Percentiles rank a stretch among this genome's conserved stretches.
phyloP scores from a whole-genome alignment of 192 early-diverging fungal genomes.

The Chytriomyces hyalinus region DNA sequence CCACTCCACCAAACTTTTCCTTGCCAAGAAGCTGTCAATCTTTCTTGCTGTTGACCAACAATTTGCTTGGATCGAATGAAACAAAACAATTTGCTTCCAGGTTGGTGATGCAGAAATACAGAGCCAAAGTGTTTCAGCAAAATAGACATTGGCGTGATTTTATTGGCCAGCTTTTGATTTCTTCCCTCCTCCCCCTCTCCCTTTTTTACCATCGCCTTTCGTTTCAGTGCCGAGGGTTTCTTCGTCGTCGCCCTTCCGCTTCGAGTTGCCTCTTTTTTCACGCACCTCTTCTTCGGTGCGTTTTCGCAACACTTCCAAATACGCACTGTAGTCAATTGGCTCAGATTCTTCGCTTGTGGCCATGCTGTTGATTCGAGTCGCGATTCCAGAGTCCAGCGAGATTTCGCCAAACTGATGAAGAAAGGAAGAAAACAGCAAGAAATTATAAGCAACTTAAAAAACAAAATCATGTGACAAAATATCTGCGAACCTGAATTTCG shows the following conservation, averaged over 20 bases:
- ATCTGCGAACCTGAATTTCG: not conserved
- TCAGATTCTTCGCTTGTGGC: not conserved
- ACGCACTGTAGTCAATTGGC: constrained; percentile 7
- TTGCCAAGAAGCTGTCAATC: too few relatives aligned
- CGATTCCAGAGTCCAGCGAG: not conserved
- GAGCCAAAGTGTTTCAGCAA: too few relatives aligned
- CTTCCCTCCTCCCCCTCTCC: constrained; percentile 1
- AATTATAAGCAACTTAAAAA: not conserved
- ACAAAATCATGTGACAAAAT: not conserved
- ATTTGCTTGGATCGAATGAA: too few relatives aligned
- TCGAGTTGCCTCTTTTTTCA: not conserved
- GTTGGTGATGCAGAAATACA: too few relatives aligned
- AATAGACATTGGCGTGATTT: too few relatives aligned
- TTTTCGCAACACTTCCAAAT: constrained; percentile 27
- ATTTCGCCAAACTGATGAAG: not conserved
- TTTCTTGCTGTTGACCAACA: too few relatives aligned
- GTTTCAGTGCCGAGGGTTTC: not conserved
- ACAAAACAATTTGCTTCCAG: too few relatives aligned
- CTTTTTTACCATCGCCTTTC: not conserved
- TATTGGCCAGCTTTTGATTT: not conserved
- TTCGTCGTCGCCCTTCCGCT: not conserved
- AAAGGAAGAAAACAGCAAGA: not conserved
- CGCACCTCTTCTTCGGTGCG: constrained; percentile 23
- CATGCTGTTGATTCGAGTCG: not conserved
- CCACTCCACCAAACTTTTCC: too few relatives aligned